Conservation (phyloP, 345 rosid genomes). For the Salix suchowensis region DNA sequence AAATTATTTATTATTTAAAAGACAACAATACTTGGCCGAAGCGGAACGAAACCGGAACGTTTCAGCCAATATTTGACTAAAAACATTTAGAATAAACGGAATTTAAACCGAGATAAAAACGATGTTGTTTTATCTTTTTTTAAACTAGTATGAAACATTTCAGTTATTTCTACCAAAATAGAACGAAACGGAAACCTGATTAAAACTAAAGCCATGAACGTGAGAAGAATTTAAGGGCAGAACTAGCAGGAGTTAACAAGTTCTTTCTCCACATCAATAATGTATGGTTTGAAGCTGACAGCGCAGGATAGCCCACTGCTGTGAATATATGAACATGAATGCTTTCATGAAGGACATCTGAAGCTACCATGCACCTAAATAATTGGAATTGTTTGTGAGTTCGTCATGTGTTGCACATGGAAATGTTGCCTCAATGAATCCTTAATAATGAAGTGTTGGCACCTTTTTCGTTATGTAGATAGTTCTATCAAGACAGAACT, state of each 20-base stretch:
- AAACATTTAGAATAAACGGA: too few relatives aligned
- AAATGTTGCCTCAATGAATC: not conserved
- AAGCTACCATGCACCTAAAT: not conserved
- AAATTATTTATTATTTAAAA: too few relatives aligned
- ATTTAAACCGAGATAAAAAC: too few relatives aligned
- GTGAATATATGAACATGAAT: too few relatives aligned
- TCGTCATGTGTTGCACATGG: conserved; percentile 3
- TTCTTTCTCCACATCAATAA: not conserved
- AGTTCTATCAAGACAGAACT: not conserved
- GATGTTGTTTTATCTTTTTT: too few relatives aligned
- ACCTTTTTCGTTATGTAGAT: not conserved
- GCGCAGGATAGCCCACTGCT: not conserved
- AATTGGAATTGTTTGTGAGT: not conserved
- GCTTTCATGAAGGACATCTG: not conserved
- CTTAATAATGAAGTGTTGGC: not conserved
- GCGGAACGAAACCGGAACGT: too few relatives aligned
- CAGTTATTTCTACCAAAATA: too few relatives aligned
- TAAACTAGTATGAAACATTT: too few relatives aligned
- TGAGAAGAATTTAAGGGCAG: not conserved
- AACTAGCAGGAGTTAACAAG: not conserved
- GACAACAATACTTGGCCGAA: too few relatives aligned
- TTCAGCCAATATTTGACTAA: too few relatives aligned
- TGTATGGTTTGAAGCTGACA: not conserved
- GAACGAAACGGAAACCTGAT: too few relatives aligned
- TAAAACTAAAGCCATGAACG: not conserved